Conservation (phyloP, 495 filamentous ascomycete species). For the Penicillium angulare region DNA sequence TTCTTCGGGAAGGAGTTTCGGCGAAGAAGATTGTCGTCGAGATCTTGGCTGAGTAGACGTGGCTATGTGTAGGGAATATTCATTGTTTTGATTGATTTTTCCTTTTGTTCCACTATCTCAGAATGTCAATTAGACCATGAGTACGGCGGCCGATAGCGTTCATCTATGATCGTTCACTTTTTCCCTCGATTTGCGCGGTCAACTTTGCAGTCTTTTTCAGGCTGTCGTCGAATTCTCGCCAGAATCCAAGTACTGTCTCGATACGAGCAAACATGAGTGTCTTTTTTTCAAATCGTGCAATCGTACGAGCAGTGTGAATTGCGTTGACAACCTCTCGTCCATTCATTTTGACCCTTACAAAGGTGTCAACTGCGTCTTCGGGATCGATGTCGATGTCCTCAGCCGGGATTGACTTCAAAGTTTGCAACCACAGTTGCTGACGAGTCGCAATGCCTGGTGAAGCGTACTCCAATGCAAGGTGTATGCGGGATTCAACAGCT, state of each 20-base stretch:
- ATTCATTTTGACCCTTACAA: not conserved
- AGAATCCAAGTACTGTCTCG: not conserved
- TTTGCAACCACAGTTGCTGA: constrained; percentile 3
- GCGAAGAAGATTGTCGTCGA: constrained; percentile 45
- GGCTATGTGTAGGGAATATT: not conserved
- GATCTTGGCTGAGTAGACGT: constrained; percentile 1
- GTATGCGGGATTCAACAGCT: constrained; percentile 5
- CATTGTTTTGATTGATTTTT: no score
- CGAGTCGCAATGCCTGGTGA: constrained; percentile 2
- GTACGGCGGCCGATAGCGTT: no score
- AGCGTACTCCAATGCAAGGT: constrained; percentile 6
- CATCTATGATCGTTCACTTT: not conserved
- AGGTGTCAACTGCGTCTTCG: not conserved
- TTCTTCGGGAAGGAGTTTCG: constrained; percentile 35
- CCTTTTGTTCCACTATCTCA: no score
- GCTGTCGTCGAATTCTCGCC: not conserved
- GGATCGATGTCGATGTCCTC: not conserved
- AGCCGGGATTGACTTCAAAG: not conserved
- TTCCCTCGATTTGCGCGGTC: not conserved
- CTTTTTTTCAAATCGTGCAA: not conserved
- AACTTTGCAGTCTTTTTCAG: not conserved
- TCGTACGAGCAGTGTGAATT: not conserved
- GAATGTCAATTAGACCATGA: no score
- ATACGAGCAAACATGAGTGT: not conserved
- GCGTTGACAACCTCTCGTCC: not conserved